Conservation (phyloP, 495 filamentous ascomycete species). For the Gamarada debralockiae region DNA sequence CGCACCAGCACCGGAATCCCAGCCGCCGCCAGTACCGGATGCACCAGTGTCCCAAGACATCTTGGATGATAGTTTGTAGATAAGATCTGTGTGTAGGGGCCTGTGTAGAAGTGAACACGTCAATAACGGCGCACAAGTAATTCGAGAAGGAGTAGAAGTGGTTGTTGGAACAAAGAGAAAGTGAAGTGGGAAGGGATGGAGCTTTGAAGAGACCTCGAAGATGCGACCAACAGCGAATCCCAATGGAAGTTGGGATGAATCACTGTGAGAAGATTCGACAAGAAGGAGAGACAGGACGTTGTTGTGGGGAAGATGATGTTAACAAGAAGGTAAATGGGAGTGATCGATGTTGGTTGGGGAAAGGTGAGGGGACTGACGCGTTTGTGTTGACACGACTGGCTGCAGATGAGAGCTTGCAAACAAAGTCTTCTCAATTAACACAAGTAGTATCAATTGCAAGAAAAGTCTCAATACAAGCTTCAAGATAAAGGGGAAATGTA, state of each 20-base stretch:
- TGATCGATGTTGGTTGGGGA: neutral
- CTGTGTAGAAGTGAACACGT: neutral
- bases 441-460: no score
- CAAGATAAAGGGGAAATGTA: no score
- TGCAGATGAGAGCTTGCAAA: neutral
- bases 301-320: conserved; percentile 3
- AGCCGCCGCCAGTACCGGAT: conserved; percentile 1
- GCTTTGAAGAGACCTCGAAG: no score
- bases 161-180: no score
- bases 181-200: no score
- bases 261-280: neutral
- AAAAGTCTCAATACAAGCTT: no score
- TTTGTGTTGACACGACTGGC: neutral
- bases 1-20: conserved; percentile 5
- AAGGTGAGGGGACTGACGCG: neutral
- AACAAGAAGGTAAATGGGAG: neutral
- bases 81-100: neutral
- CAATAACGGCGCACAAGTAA: neutral
- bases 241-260: no score
- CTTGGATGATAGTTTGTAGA: neutral
- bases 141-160: neutral
- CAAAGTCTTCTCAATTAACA: neutral
- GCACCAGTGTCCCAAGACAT: conserved; percentile 21
- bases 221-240: no score
- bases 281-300: neutral